Evolutionary conservation across 805 yeast genomes (phyloP), one percentile per base, ranked within the genome.

Genomic region (Yueomyces sinensis): DNA sequence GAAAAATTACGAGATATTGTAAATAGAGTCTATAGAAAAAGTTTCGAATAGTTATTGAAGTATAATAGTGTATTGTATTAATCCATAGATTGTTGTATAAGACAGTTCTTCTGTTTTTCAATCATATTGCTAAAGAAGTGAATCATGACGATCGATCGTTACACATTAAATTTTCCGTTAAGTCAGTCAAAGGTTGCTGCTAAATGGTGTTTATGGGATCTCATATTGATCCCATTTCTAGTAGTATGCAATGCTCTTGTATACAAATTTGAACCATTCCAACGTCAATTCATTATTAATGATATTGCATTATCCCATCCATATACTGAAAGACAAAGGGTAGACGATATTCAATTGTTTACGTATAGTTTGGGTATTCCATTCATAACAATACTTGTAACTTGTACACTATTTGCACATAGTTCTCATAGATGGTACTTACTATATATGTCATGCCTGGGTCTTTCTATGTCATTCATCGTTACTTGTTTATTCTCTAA

Each of bases 251-350:
- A 57, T 34, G 36, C 45, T n/a, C 54, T 60, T 4, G 54, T 59
- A 6, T 54, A 56, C 30, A 39, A 47, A 19, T 47, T 50, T 27
- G 49, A 61, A 27, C 95, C 95, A 2, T 81, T 80, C 51, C 73
- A 82, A 50, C 67, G 95, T 46, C 83, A 79, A 47, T 89, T 89
- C 52, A 68, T 63, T 33, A 58, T 87, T 36, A 74, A 76, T 49
- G 95, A 89, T 59, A 52, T 75, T 29, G 70, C 89, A 0, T 72
- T 89, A 28, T 73, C 76, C 34, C 94, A 83, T 55, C 95, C 96
- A 1, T 76, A 70, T 53, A 80, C 93, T 0, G 73, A 70, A 32
- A 65, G 60, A n/a, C 94, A 89, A 56, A 66, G 81, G 17, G 93
- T 89, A 3, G 62, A 77, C 5, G 72, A 60, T 29, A 41, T 56